Evolutionary conservation across 306 rosid species (phyloP).

Genomic region (Fragaria nilgerrensis): DNA sequence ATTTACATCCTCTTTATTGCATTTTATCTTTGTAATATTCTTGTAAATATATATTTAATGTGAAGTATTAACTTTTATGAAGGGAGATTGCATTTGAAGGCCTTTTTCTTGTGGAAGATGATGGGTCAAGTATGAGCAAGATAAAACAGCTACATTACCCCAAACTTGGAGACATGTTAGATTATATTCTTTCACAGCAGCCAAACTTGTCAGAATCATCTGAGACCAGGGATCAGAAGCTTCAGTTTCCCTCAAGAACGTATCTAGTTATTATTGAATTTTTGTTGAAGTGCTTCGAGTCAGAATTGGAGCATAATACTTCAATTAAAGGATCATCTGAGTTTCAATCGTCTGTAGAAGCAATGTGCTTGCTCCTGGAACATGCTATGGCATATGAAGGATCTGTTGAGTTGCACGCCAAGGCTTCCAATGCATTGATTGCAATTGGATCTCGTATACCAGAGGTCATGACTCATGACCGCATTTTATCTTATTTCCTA

Average conservation of each 20-base stretch:
- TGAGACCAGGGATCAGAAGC: conserved; percentile 66
- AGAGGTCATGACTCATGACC: conserved; percentile 44
- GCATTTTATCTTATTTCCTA: conserved; percentile 20
- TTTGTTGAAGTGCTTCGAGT: conserved; percentile 71
- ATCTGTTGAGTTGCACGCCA: conserved; percentile 81
- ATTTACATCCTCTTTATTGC: conserved; percentile 4
- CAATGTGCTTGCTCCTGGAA: conserved; percentile 69
- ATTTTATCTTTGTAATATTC: neutral
- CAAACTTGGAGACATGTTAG: conserved; percentile 66
- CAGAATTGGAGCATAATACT: conserved; percentile 56
- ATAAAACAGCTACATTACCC: conserved; percentile 54
- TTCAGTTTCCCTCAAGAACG: conserved; percentile 65
- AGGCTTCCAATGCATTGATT: conserved; percentile 80
- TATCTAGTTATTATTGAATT: conserved; percentile 76
- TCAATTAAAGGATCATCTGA: conserved; percentile 44
- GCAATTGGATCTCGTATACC: conserved; percentile 72
- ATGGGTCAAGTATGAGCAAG: conserved; percentile 35
- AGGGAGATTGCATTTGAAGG: conserved; percentile 97
- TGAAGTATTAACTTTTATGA: conserved; percentile 24
- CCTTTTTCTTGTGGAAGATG: conserved; percentile 54
- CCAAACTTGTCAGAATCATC: conserved; percentile 68
- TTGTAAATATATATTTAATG: neutral
- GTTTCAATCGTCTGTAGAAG: conserved; percentile 53
- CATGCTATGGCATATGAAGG: conserved; percentile 91
- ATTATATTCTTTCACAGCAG: conserved; percentile 67